phyloP scores from a whole-genome alignment of 2,329 filamentous ascomycete genomes.

The Calonectria fujianensis region DNA sequence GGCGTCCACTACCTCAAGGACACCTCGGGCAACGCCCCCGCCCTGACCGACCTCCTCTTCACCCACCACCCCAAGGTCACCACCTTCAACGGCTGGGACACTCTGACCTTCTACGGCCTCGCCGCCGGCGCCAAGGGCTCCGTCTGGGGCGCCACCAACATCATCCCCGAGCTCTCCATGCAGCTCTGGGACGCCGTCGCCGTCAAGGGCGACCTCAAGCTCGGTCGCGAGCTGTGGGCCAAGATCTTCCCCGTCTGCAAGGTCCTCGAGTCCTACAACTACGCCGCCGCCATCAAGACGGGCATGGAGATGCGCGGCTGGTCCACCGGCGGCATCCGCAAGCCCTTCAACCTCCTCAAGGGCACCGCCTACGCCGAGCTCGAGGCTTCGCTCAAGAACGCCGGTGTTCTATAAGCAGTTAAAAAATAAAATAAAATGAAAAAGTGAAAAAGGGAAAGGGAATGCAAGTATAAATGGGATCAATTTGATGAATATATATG shows the following conservation, averaged over 20 bases:
- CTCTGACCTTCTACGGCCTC: constrained; percentile 71
- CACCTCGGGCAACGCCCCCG: constrained; percentile 70
- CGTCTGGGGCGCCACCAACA: constrained; percentile 71
- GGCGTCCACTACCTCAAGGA: constrained; percentile 72
- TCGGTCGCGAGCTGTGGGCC: constrained; percentile 67
- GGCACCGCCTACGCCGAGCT: constrained; percentile 59
- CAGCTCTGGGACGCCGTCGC: constrained; percentile 67
- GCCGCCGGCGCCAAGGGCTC: constrained; percentile 69
- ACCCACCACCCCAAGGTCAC: constrained; percentile 62
- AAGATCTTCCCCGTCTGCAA: constrained; percentile 71
- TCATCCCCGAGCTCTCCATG: constrained; percentile 69
- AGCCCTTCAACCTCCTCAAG: constrained; percentile 65
- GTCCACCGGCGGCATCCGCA: constrained; percentile 68
- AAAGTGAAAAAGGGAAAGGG: not conserved
- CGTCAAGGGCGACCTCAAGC: constrained; percentile 62
- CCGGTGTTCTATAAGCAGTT: constrained; percentile 58
- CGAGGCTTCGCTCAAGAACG: constrained; percentile 60
- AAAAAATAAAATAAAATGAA: not conserved
- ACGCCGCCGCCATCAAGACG: constrained; percentile 68
- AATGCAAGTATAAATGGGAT: not conserved
- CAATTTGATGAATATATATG: constrained; percentile 16
- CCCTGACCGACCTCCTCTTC: constrained; percentile 69
- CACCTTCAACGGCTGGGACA: constrained; percentile 73
- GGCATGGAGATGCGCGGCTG: constrained; percentile 68
- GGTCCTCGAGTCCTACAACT: constrained; percentile 69